These are phyloP conservation scores for Pyrenopolyporus hunteri DNA, from an alignment of 495 filamentous ascomycete genomes.

Conservation along the genomic window DNA sequence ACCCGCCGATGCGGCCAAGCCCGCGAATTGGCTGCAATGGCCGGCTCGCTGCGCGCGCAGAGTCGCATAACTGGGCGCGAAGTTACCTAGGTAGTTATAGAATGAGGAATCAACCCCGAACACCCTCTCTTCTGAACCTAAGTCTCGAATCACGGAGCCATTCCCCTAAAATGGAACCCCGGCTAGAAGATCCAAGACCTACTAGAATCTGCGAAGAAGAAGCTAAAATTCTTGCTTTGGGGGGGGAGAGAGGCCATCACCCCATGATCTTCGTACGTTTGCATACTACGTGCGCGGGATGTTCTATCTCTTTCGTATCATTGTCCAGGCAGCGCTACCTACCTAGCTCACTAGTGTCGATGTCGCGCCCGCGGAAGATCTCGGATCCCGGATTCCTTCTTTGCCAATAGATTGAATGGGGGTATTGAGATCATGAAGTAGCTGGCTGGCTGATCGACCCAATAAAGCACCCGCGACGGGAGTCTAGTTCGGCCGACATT, in stretches of 20 bases:
- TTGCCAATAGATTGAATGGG: slow-evolving; percentile 21
- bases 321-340: slow-evolving; percentile 1
- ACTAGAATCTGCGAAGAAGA: slow-evolving; percentile 38
- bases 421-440: slow-evolving; percentile 22
- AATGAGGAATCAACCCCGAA: slow-evolving; percentile 36
- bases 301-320: slow-evolving; percentile 15
- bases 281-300: slow-evolving; percentile 25
- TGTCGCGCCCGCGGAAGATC: slow-evolving; percentile 36
- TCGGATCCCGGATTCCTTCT: slow-evolving; percentile 36
- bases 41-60: slow-evolving; percentile 23
- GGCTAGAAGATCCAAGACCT: slow-evolving; percentile 32
- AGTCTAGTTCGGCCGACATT: slow-evolving; percentile 10
- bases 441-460: slow-evolving; percentile 34
- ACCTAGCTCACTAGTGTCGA: slow-evolving; percentile 9
- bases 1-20: slow-evolving; percentile 40
- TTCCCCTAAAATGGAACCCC: slow-evolving; percentile 31
- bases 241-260: no score
- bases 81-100: slow-evolving; percentile 26
- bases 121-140: background rate
- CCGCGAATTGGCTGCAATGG: slow-evolving; percentile 31
- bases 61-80: slow-evolving; percentile 33
- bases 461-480: slow-evolving; percentile 13
- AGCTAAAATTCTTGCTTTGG: slow-evolving; percentile 28
- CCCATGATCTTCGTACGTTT: slow-evolving; percentile 8
- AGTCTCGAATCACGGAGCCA: slow-evolving; percentile 33